Evolutionary conservation across 1,284 basidiomycete genomes (phyloP).

Genomic region (Leccinum holopus): DNA sequence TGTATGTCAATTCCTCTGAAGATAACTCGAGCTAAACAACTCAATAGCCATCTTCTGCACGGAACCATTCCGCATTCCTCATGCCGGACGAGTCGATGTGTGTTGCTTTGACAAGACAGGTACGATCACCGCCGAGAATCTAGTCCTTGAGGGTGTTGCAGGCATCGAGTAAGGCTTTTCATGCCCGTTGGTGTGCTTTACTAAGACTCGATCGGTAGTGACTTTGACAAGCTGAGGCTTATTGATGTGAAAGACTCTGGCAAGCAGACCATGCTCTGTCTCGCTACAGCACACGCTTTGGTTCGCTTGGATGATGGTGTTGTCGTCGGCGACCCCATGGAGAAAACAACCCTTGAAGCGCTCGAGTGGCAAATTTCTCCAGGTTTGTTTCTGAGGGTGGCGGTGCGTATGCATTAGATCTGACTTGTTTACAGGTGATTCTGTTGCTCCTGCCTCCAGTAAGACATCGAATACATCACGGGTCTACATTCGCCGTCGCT

Average conservation of each 20-base stretch:
- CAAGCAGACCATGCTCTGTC: conserved; percentile 80
- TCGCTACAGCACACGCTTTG: conserved; percentile 94
- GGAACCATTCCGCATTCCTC: conserved; percentile 95
- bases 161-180: conserved; percentile 71
- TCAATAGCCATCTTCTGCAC: conserved; percentile 90
- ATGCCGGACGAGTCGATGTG: conserved; percentile 89
- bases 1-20: conserved; percentile 46
- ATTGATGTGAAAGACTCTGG: conserved; percentile 76
- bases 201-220: conserved; percentile 37
- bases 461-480: conserved; percentile 54
- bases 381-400: conserved; percentile 43
- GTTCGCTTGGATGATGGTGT: conserved; percentile 92
- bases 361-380: conserved; percentile 87
- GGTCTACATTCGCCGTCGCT: conserved; percentile 81
- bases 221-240: conserved; percentile 61
- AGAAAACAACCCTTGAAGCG: conserved; percentile 93
- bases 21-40: not conserved
- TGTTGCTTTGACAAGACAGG: conserved; percentile 99
- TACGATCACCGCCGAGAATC: conserved; percentile 91
- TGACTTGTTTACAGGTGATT: conserved; percentile 50
- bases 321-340: conserved; percentile 98
- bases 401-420: not conserved
- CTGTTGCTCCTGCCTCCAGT: conserved; percentile 57
- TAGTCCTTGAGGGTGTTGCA: conserved; percentile 91
- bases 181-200: not conserved